These are phyloP conservation scores for Salix brachista DNA, from an alignment of 345 rosid species.

Conservation along the genomic window DNA sequence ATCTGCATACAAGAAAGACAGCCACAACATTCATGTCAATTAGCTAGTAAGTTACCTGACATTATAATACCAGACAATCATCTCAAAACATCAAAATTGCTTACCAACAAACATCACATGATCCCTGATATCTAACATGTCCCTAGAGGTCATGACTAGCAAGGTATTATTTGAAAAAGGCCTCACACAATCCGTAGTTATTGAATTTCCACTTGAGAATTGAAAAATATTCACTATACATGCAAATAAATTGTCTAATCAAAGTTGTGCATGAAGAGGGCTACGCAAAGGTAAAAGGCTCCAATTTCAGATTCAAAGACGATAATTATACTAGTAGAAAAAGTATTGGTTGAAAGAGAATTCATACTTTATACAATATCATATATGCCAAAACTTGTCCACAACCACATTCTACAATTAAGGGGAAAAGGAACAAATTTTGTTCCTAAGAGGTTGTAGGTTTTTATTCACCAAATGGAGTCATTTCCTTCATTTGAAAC, in stretches of 20 bases:
- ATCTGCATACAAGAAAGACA: conserved; percentile 48
- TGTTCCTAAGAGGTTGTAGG: neutral
- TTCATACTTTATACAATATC: neutral
- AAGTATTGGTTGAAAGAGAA: neutral
- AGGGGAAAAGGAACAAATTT: neutral
- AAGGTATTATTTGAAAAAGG: neutral
- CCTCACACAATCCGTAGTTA: too few relatives aligned
- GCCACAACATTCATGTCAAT: conserved; percentile 5
- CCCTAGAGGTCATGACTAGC: neutral
- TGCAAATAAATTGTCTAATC: neutral
- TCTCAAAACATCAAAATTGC: conserved; percentile 2
- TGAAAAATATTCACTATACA: neutral
- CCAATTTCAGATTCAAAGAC: neutral
- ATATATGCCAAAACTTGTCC: neutral
- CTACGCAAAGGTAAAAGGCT: neutral
- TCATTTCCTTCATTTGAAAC: neutral
- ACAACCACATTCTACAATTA: neutral
- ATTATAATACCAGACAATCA: neutral
- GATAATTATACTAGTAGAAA: neutral
- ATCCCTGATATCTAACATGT: neutral
- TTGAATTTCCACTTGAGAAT: neutral
- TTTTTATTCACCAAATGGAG: neutral
- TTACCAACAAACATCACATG: neutral
- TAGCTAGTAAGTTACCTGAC: neutral
- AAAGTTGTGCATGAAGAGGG: conserved; percentile 1